phyloP scores from a whole-genome alignment of 306 rosid species.

The Citrullus mucosospermus region DNA sequence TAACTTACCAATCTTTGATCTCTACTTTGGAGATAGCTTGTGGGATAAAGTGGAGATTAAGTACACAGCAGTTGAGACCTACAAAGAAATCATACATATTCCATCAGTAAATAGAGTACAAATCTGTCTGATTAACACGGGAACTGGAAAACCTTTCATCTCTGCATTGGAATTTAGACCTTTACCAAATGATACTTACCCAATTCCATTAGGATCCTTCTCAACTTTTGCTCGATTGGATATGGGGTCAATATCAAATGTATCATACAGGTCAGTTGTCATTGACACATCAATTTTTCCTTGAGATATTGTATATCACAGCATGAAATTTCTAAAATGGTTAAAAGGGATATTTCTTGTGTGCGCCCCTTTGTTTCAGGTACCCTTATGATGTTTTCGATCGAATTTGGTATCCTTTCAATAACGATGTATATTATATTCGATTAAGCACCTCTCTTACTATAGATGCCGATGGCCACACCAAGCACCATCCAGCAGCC shows the following conservation, averaged over 20 bases:
- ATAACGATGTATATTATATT: not conserved
- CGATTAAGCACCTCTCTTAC: not conserved
- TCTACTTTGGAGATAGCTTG: not conserved
- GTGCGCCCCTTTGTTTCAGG: not conserved
- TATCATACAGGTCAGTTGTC: slow-evolving; percentile 18
- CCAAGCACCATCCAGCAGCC: not conserved
- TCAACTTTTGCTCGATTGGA: not conserved
- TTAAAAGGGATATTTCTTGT: not conserved
- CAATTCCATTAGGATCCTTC: slow-evolving; percentile 7
- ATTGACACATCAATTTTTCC: not conserved
- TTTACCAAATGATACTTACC: not conserved
- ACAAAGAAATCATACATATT: slow-evolving; percentile 14
- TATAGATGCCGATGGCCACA: not conserved
- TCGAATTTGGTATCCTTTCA: not conserved
- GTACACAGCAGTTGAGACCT: slow-evolving; percentile 1
- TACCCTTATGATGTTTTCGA: not conserved
- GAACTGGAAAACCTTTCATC: slow-evolving; percentile 8
- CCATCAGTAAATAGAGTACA: not conserved
- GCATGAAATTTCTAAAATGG: not conserved
- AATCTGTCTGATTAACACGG: slow-evolving; percentile 9
- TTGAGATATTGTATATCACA: not conserved
- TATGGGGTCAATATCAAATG: not conserved
- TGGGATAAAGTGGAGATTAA: slow-evolving; percentile 6
- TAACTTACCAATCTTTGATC: slow-evolving; percentile 5
- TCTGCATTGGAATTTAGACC: slow-evolving; percentile 16